phyloP scores from a whole-genome alignment of 2,329 filamentous ascomycete species.

The Stagonosporopsis cucurbitacearum region DNA sequence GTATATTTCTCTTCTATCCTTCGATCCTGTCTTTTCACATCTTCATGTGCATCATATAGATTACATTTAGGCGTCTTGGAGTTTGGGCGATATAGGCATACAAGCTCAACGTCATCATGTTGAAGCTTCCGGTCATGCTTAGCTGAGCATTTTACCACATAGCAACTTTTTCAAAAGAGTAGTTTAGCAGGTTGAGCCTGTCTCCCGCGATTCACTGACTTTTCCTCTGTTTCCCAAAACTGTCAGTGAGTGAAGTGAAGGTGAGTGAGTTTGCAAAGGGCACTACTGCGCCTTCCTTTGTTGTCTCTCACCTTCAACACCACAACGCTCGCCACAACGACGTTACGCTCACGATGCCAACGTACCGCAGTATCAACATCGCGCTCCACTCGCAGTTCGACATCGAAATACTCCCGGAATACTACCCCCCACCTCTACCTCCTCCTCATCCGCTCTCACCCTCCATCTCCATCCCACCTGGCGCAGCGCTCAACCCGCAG shows the following conservation, averaged over 20 bases:
- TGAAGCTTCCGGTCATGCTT: not conserved
- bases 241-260: not conserved
- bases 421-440: conserved; percentile 33
- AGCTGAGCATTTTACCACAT: not conserved
- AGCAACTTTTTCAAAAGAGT: not conserved
- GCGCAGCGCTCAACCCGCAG: not conserved
- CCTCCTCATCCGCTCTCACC: conserved; percentile 20
- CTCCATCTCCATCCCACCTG: conserved; percentile 2
- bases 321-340: not conserved
- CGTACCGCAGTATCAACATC: conserved; percentile 49
- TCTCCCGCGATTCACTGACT: not conserved
- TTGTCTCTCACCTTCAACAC: not conserved
- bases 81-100: not conserved
- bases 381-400: conserved; percentile 53
- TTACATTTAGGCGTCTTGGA: not conserved
- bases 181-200: not conserved
- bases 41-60: conserved; percentile 2
- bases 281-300: not conserved
- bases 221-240: not conserved
- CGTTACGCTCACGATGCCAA: conserved; percentile 32
- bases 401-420: conserved; percentile 49
- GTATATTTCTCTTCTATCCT: not conserved
- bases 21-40: not conserved
- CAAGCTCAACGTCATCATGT: not conserved
- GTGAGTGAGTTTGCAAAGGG: not conserved